Conservation (phyloP, 2,329 filamentous ascomycete species). For the Fusarium pilosicola region DNA sequence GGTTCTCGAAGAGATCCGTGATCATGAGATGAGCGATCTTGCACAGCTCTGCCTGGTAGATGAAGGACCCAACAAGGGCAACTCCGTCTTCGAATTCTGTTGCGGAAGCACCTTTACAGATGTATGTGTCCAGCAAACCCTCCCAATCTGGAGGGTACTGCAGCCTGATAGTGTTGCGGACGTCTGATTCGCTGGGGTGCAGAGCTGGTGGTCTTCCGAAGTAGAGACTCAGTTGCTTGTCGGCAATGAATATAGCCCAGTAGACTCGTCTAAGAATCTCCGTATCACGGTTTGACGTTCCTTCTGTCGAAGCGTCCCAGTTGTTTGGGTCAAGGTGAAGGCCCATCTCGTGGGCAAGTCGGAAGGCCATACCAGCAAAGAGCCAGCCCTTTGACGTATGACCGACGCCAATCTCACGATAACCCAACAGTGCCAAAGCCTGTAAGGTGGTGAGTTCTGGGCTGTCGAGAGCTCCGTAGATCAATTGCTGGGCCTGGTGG, state of each 20-base stretch:
- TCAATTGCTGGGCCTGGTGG: slow-evolving; percentile 56
- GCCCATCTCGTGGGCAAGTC: slow-evolving; percentile 62
- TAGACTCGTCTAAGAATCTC: slow-evolving; percentile 61
- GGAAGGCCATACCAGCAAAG: slow-evolving; percentile 63
- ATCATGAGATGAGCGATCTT: slow-evolving; percentile 62
- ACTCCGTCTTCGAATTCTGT: slow-evolving; percentile 59
- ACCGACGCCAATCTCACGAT: slow-evolving; percentile 59
- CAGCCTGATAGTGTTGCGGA: slow-evolving; percentile 58
- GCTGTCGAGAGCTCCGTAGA: slow-evolving; percentile 56
- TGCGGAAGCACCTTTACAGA: slow-evolving; percentile 55
- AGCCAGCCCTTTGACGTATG: slow-evolving; percentile 62
- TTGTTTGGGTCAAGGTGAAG: slow-evolving; percentile 62
- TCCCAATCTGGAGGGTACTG: slow-evolving; percentile 62
- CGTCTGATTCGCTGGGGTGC: slow-evolving; percentile 60
- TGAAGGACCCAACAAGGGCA: slow-evolving; percentile 56
- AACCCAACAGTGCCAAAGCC: slow-evolving; percentile 56
- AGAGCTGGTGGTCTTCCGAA: slow-evolving; percentile 62
- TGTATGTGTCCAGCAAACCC: slow-evolving; percentile 58
- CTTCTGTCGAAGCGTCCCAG: slow-evolving; percentile 55
- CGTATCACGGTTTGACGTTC: slow-evolving; percentile 49
- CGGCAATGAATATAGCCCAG: slow-evolving; percentile 61
- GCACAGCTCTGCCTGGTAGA: slow-evolving; percentile 59
- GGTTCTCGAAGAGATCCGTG: slow-evolving; percentile 61
- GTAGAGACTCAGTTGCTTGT: slow-evolving; percentile 62
- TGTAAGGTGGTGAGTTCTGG: slow-evolving; percentile 60